These are phyloP conservation scores for Lepraria neglecta DNA, from an alignment of 495 filamentous ascomycete species.

Conservation along the genomic window DNA sequence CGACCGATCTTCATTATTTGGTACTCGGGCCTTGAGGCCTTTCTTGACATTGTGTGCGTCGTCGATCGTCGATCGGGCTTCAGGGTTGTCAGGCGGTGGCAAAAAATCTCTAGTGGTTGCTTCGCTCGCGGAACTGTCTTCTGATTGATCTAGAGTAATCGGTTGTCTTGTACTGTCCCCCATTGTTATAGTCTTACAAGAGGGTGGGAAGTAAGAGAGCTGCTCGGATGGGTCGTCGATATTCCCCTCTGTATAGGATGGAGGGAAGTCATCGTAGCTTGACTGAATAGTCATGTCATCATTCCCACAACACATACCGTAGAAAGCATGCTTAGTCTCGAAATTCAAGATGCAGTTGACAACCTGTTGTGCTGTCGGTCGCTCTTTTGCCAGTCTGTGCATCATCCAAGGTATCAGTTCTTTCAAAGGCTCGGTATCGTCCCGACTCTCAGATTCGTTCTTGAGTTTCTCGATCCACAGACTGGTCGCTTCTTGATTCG, in stretches of 20 bases:
- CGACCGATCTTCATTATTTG: not conserved
- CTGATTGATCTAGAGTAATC: too few species aligned
- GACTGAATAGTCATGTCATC: not conserved
- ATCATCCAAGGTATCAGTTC: slow-evolving; percentile 9
- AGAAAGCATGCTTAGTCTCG: not conserved
- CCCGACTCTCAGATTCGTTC: not conserved
- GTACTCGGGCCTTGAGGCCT: too few species aligned
- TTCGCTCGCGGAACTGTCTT: too few species aligned
- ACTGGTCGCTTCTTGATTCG: slow-evolving; percentile 13
- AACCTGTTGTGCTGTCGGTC: slow-evolving; percentile 16
- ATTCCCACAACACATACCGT: slow-evolving; percentile 12
- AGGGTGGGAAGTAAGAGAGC: not conserved
- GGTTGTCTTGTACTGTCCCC: not conserved
- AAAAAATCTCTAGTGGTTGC: too few species aligned
- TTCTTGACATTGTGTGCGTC: too few species aligned
- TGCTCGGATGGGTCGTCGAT: not conserved
- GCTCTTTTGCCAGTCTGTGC: slow-evolving; percentile 6
- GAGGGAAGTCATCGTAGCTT: not conserved
- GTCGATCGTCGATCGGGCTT: too few species aligned
- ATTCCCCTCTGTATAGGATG: not conserved
- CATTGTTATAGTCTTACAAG: not conserved
- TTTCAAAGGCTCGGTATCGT: slow-evolving; percentile 14
- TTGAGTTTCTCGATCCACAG: slow-evolving; percentile 18
- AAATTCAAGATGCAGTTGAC: slow-evolving; percentile 3
- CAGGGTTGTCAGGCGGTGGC: too few species aligned